Percentiles rank a stretch among this genome's conserved stretches.
Conservation (phyloP, 805 yeast species). For the Wickerhamomyces bovis region DNA sequence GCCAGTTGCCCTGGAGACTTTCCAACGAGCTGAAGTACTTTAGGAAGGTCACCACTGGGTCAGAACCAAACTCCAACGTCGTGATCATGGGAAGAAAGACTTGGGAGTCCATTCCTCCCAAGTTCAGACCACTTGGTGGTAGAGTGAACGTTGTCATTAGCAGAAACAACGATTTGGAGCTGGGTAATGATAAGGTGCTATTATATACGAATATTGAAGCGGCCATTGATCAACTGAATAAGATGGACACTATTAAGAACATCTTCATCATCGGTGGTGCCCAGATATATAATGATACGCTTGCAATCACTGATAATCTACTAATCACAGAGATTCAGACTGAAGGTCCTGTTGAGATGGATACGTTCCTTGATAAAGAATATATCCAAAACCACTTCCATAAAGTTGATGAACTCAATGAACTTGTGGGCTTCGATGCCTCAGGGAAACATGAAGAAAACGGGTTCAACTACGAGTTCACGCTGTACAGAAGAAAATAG, state of each 20-base stretch:
- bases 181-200: conserved; percentile 21
- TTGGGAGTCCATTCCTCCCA: conserved; percentile 87
- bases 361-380: conserved; percentile 53
- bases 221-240: conserved; percentile 33
- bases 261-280: conserved; percentile 92
- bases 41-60: conserved; percentile 57
- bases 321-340: conserved; percentile 62
- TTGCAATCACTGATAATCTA: conserved; percentile 42
- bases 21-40: conserved; percentile 83
- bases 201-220: conserved; percentile 37
- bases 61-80: conserved; percentile 45
- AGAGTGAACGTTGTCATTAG: conserved; percentile 76
- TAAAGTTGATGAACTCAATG: conserved; percentile 32
- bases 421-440: conserved; percentile 30
- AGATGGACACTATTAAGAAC: conserved; percentile 36
- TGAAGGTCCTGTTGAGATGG: conserved; percentile 43
- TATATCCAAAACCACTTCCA: conserved; percentile 30
- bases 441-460: conserved; percentile 33
- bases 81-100: conserved; percentile 96
- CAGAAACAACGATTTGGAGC: conserved; percentile 26
- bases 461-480: conserved; percentile 51
- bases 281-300: conserved; percentile 62
- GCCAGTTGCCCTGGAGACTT: conserved; percentile 83
- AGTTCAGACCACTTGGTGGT: conserved; percentile 75
- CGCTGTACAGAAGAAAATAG: conserved; percentile 46